Evolutionary conservation across 2,329 filamentous ascomycete species (phyloP).

Genomic region (Aspergillus thermomutatus): DNA sequence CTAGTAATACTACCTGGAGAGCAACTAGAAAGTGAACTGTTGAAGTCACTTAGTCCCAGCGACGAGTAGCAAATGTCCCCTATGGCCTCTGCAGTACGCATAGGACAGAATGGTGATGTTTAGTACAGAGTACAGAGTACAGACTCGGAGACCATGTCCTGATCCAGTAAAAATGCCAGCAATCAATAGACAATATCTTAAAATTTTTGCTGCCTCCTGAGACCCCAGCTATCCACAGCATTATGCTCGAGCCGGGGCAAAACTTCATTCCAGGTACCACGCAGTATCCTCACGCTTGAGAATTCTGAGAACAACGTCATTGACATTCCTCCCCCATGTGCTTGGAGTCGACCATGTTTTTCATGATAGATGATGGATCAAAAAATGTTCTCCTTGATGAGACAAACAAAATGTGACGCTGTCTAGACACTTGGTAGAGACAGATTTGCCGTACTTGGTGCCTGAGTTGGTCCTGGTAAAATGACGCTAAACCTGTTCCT

Average conservation of each 20-base stretch:
- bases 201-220: background rate
- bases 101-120: background rate
- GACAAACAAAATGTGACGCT: background rate
- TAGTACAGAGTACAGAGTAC: background rate
- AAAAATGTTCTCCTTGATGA: background rate
- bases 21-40: background rate
- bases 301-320: background rate
- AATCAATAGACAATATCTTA: background rate
- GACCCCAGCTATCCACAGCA: background rate
- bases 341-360: background rate
- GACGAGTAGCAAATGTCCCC: background rate
- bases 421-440: background rate
- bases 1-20: background rate
- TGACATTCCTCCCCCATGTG: background rate
- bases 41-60: background rate
- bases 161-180: background rate
- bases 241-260: background rate
- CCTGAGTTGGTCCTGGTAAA: background rate
- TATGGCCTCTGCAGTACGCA: no score
- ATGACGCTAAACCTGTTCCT: constrained; percentile 31
- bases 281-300: background rate
- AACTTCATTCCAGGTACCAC: background rate
- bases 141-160: background rate
- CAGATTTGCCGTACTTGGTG: background rate
- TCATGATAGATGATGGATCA: background rate